Evolutionary conservation across 306 rosid genomes (phyloP).

Genomic region (Cyamopsis tetragonoloba): DNA sequence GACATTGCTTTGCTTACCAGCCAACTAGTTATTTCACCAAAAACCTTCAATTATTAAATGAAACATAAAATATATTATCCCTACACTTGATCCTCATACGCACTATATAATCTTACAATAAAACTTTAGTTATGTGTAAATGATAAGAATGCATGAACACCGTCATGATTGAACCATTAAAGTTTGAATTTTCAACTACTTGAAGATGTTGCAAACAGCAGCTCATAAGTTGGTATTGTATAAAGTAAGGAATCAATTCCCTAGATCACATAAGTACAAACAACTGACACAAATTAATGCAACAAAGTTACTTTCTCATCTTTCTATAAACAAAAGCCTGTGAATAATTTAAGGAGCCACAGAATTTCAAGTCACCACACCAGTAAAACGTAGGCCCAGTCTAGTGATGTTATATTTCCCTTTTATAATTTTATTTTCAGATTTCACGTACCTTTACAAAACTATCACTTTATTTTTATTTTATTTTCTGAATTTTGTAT

Average conservation of each 20-base stretch:
- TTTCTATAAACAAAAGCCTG: constrained; percentile 29
- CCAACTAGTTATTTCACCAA: neutral
- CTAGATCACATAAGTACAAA: constrained; percentile 5
- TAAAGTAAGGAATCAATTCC: constrained; percentile 12
- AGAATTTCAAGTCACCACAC: constrained; percentile 15
- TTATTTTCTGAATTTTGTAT: too few species aligned
- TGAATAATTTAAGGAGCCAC: constrained; percentile 13
- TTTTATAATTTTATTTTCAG: too few species aligned
- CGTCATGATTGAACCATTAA: neutral
- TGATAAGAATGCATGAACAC: constrained; percentile 15
- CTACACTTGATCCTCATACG: neutral
- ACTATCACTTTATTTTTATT: too few species aligned
- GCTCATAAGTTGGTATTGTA: neutral
- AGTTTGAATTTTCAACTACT: neutral
- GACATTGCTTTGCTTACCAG: neutral
- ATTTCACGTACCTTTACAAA: too few species aligned
- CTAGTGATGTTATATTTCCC: too few species aligned
- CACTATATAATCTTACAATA: neutral
- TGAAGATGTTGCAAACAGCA: neutral
- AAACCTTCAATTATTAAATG: neutral
- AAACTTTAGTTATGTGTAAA: neutral
- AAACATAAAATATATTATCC: neutral
- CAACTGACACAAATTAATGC: constrained; percentile 12
- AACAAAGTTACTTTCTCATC: constrained; percentile 29
- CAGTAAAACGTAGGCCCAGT: too few species aligned